Conservation (phyloP, 139 green algal species). For the Coccomyxa sp. region DNA sequence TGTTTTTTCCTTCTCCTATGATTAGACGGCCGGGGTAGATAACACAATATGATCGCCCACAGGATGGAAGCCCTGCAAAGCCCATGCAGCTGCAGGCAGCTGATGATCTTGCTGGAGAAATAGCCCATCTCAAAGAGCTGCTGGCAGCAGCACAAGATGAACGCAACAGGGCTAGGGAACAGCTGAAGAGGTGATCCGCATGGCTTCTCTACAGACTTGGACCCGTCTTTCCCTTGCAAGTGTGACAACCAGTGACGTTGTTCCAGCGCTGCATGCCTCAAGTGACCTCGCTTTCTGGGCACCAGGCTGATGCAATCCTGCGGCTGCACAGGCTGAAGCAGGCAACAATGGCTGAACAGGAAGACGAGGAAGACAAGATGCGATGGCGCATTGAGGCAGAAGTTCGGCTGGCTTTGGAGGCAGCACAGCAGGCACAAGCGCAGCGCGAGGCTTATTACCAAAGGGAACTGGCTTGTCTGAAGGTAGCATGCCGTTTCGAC, state of each 20-base stretch:
- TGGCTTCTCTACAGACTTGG: background rate
- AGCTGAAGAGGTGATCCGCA: background rate
- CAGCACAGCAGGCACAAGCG: background rate
- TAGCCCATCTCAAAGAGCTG: background rate
- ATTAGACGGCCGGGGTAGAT: too few species aligned
- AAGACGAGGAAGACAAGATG: constrained; percentile 37
- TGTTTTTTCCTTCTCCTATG: too few species aligned
- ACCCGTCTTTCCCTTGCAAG: background rate
- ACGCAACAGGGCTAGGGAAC: background rate
- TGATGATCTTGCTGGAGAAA: too few species aligned
- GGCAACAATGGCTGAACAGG: constrained; percentile 49
- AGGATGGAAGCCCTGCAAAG: too few species aligned
- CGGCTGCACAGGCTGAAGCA: constrained; percentile 40
- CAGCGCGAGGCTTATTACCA: background rate
- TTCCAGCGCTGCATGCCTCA: background rate
- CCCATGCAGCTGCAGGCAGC: too few species aligned
- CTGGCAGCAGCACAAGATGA: background rate
- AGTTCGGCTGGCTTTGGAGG: constrained; percentile 11
- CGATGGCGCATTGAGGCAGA: constrained; percentile 31
- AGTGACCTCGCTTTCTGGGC: background rate
- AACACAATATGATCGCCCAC: too few species aligned
- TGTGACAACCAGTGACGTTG: background rate
- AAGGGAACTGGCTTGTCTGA: background rate
- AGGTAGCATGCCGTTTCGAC: constrained; percentile 3
- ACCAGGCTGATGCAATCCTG: background rate